Percentiles rank a stretch among this genome's conserved stretches.
These are phyloP conservation scores for Lactarius hatsudake DNA, from an alignment of 768 basidiomycete genomes.

Conservation along the genomic window DNA sequence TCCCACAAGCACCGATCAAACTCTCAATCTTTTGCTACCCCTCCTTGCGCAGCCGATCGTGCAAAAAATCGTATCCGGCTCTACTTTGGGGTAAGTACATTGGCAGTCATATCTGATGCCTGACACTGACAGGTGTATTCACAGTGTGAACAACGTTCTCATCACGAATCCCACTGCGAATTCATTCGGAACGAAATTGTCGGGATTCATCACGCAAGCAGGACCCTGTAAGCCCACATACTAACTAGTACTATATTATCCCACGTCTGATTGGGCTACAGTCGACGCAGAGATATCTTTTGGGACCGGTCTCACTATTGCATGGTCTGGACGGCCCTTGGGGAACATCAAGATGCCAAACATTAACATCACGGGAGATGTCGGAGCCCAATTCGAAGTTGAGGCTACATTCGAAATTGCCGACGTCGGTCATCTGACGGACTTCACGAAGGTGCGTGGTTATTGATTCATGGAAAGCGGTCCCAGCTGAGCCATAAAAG, in stretches of 20 bases:
- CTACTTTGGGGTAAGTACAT: conserved; percentile 47
- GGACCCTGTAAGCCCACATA: conserved; percentile 58
- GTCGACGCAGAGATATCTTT: conserved; percentile 72
- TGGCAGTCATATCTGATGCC: conserved; percentile 3
- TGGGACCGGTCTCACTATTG: conserved; percentile 55
- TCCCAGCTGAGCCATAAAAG: conserved; percentile 30
- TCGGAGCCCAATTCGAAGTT: conserved; percentile 57
- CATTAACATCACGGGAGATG: conserved; percentile 55
- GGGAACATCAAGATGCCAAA: conserved; percentile 61
- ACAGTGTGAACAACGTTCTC: conserved; percentile 56
- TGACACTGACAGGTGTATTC: conserved; percentile 1
- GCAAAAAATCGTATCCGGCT: conserved; percentile 61
- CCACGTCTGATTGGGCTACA: conserved; percentile 16
- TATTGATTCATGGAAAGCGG: neutral
- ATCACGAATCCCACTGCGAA: conserved; percentile 56
- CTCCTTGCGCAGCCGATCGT: conserved; percentile 72
- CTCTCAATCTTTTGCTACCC: conserved; percentile 62
- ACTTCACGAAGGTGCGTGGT: conserved; percentile 56
- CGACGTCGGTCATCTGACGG: conserved; percentile 53
- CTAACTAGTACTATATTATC: neutral
- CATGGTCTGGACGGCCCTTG: conserved; percentile 55
- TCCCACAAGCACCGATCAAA: conserved; percentile 57
- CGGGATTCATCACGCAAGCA: conserved; percentile 63
- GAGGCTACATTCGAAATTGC: conserved; percentile 57
- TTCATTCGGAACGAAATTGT: conserved; percentile 56